Base-by-base conservation (phyloP, 345 rosid species). In the Bruguiera gymnorhiza region DNA sequence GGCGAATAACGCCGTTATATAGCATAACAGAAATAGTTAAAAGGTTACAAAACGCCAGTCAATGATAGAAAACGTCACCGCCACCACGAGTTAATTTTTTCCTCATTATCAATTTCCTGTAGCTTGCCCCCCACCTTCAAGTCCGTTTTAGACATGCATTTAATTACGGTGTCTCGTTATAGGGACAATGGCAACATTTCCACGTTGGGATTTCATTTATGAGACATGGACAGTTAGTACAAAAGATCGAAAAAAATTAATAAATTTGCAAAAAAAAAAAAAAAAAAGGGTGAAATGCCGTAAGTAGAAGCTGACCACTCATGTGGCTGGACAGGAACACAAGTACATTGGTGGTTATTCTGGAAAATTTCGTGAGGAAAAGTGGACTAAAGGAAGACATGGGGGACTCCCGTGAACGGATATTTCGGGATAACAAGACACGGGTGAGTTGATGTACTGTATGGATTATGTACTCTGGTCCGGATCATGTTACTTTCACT, bases 1-100 rank as follows among this genome's bases (percentile, higher is more conserved):
- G 76, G 72, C 73, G 11, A 5, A 65, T 81, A 73, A 83, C 87
- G 87, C 74, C 90, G 89, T 88, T 83, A 80, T 46, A 31, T 10
- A 53, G 73, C 43, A 31, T 55, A 72, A 62, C 62, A 60, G 37
- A 46, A 64, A 52, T 5, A 16, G n/a, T 58, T 57, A 60, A 52
- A 61, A 43, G 50, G 3, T 43, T 43, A 11, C 1, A 43, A 10
- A 43, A 43, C 19, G 18, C 16, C 18, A 43, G 18, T 43, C 50
- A 43, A 43, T 43, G 18, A 43, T 13, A 80, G 81, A 66, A 74
- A 71, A 71, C 77, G 50, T 43, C 50, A 43, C 18, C 50, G 77
- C 39, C 72, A 19, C 75, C 50, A 13, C 24, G 18, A 48, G 63
- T 68, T 71, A 66, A 18, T 32, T 46, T 23, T 27, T 10, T 20